phyloP scores from a whole-genome alignment of 2,329 filamentous ascomycete genomes.

The Botrytis squamosa region DNA sequence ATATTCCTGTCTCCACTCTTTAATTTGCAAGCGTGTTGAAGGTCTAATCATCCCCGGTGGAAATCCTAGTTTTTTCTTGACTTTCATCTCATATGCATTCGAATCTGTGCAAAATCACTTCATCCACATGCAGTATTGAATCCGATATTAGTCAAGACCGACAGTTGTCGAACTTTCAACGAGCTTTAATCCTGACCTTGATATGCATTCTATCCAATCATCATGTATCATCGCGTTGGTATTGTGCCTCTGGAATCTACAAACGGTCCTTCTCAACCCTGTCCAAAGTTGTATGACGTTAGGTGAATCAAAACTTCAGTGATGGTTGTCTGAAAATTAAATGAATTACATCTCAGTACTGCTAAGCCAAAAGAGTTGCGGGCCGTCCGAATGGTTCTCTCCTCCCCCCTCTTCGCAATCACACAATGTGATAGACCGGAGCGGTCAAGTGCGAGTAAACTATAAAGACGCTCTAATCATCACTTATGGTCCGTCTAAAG shows the following conservation, averaged over 20 bases:
- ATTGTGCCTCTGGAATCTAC: background rate
- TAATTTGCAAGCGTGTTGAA: background rate
- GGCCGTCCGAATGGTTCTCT: background rate
- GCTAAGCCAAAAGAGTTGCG: background rate
- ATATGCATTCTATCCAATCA: background rate
- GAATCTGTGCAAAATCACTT: background rate
- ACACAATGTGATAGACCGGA: background rate
- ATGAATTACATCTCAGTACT: background rate
- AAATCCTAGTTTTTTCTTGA: background rate
- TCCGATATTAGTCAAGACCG: background rate
- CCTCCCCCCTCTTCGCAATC: background rate
- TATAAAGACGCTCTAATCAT: background rate
- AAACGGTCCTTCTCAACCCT: background rate
- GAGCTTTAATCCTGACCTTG: background rate
- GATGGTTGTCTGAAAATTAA: background rate
- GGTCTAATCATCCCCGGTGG: background rate
- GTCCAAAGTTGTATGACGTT: background rate
- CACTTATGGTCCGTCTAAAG: background rate
- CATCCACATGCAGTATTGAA: background rate
- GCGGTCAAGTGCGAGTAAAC: background rate
- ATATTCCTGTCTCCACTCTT: background rate
- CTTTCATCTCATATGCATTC: background rate
- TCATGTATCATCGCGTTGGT: background rate
- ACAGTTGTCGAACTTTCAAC: background rate
- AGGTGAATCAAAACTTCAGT: background rate